These are phyloP conservation scores for Usnea hakonensis DNA, from an alignment of 495 filamentous ascomycete genomes.

Conservation along the genomic window DNA sequence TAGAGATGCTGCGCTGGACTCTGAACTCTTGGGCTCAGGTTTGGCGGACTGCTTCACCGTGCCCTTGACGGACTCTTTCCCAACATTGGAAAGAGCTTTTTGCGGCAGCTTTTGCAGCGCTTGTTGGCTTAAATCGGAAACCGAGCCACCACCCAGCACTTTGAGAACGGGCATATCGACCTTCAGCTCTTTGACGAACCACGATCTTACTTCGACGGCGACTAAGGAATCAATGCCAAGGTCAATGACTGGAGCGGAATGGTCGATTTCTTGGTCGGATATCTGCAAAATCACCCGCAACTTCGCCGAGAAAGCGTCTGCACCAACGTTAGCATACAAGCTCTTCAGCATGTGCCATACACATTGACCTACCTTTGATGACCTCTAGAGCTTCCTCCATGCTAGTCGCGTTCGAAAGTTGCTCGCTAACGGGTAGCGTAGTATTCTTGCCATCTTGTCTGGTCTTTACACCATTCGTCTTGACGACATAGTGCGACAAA, in stretches of 20 bases:
- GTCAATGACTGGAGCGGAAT: constrained; percentile 20
- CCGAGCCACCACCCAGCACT: constrained; percentile 25
- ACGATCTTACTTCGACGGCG: constrained; percentile 31
- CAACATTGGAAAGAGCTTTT: not conserved
- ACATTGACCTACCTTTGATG: constrained; percentile 3
- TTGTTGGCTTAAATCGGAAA: not conserved
- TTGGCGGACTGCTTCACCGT: no score
- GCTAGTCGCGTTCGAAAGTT: constrained; percentile 21
- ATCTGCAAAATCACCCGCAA: constrained; percentile 1
- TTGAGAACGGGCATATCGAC: constrained; percentile 45
- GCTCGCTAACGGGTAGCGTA: constrained; percentile 18
- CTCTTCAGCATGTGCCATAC: not conserved
- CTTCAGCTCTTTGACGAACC: constrained; percentile 34
- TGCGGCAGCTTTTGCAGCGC: constrained; percentile 1
- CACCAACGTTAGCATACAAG: not conserved
- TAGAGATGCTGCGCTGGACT: no score
- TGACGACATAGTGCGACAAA: constrained; percentile 9
- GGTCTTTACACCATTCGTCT: not conserved
- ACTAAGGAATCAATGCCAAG: constrained; percentile 34
- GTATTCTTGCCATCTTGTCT: constrained; percentile 13
- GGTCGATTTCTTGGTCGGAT: not conserved
- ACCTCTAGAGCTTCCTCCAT: constrained; percentile 17
- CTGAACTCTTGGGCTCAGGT: no score
- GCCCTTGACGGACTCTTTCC: no score
- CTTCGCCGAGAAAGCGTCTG: constrained; percentile 3